Percentiles rank a stretch among this genome's conserved stretches.
Evolutionary conservation across 306 rosid species (phyloP).

Genomic region (Inga oerstediana): DNA sequence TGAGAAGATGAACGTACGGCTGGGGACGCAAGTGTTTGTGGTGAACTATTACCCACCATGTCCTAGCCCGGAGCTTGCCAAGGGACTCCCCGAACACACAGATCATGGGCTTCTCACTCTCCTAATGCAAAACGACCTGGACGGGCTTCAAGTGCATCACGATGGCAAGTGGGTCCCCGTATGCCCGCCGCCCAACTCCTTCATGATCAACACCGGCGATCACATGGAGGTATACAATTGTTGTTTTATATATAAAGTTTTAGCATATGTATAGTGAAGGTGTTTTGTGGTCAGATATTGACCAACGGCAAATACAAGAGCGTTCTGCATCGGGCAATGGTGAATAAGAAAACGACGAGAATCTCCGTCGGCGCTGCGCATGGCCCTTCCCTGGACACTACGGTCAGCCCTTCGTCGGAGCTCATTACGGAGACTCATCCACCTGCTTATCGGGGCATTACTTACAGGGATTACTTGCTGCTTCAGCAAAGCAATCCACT

Average conservation of each 20-base stretch:
- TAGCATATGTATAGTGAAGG: not conserved
- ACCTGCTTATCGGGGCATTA: slow-evolving; percentile 39
- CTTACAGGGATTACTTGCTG: slow-evolving; percentile 44
- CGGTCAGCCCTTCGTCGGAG: slow-evolving; percentile 44
- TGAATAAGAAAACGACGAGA: slow-evolving; percentile 47
- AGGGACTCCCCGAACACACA: slow-evolving; percentile 63
- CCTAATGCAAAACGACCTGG: slow-evolving; percentile 42
- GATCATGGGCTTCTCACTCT: slow-evolving; percentile 62
- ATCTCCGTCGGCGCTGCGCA: slow-evolving; percentile 51
- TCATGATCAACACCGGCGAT: slow-evolving; percentile 52
- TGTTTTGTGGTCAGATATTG: slow-evolving; percentile 39
- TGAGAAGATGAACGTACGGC: slow-evolving; percentile 29
- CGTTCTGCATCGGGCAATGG: slow-evolving; percentile 61
- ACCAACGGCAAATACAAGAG: slow-evolving; percentile 69
- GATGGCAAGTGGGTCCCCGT: slow-evolving; percentile 47
- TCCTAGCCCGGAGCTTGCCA: slow-evolving; percentile 56
- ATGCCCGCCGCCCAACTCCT: slow-evolving; percentile 54
- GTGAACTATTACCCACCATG: slow-evolving; percentile 63
- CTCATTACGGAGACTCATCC: slow-evolving; percentile 30
- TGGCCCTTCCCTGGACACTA: slow-evolving; percentile 55
- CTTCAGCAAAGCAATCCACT: slow-evolving; percentile 48
- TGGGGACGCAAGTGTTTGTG: slow-evolving; percentile 40
- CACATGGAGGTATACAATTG: slow-evolving; percentile 59
- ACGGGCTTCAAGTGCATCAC: slow-evolving; percentile 61
- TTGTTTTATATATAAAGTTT: not conserved